Base-by-base conservation (phyloP, 176 grass and related monocot species). In the Metroxylon sagu region DNA sequence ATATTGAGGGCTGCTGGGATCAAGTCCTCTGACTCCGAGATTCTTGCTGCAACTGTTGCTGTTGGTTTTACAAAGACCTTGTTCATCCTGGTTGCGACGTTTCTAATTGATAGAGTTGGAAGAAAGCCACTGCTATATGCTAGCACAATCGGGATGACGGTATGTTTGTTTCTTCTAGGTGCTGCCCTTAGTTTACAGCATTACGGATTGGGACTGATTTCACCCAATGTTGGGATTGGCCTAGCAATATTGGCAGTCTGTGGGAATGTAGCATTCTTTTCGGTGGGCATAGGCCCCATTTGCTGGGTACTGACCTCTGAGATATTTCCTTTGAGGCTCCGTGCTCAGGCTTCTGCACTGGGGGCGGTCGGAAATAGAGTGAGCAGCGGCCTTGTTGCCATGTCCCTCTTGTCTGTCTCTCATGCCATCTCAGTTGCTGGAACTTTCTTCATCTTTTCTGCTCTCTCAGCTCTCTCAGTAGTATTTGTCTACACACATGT, bases 221-320 rank as follows among this genome's bases (percentile, higher is more conserved):
- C 80, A 16, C 31, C 35, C 68, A 39, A 29, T 10, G 48, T 59
- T 0, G 80, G 72, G 17, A 72, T 83, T 4, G 62, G 54, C 4
- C 21, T 80, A 5, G 80, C 76, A 29, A 60, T 88, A 19, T 3
- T 73, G 31, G 31, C 76, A 4, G 85, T 88, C 5, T 88, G 80
- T 43, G 85, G 85, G 39, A 79, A 88, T 66, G 85, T 88, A 0
- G 85, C 85, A 15, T 88, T 88, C 49, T 88, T 88, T 60, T 88
- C 85, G 15, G 75, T 88, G 28, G 80, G 85, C 14, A 83, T 88
- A 29, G 85, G 85, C 4, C 85, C 85, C 0, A 67, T 83, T n/a
- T 79, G 71, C 56, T 79, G 75, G 84, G 85, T 88, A 21, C 49
- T 79, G 49, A 82, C 72, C 61, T 76, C 85, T 52, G 85, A 88